Conservation (phyloP, 352 stramenopile genomes). For the Phytophthora fragariae region DNA sequence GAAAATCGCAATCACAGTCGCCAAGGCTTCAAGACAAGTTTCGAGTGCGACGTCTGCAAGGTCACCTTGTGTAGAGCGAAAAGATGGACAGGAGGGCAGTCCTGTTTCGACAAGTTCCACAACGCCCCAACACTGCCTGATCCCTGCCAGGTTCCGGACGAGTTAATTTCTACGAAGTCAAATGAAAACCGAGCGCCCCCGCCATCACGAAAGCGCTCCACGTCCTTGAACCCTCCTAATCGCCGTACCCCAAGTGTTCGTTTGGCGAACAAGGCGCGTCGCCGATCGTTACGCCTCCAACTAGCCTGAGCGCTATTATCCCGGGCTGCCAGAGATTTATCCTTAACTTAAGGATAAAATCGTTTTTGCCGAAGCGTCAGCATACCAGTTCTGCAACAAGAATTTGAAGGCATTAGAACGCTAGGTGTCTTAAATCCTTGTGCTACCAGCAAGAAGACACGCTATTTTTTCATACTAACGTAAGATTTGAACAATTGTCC, state of each 20-base stretch:
- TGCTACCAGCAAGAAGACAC: no score
- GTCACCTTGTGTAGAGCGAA: not conserved
- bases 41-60: not conserved
- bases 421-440: no score
- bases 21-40: not conserved
- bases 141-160: not conserved
- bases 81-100: not conserved
- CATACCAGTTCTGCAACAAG: no score
- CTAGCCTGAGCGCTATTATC: not conserved
- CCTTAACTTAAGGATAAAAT: slow-evolving; percentile 1
- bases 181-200: not conserved
- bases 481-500: no score
- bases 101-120: not conserved
- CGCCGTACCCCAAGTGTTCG: not conserved
- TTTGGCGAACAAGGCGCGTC: not conserved
- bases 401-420: no score
- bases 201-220: not conserved
- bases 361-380: no score
- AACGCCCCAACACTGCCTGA: not conserved
- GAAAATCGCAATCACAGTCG: not conserved
- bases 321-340: not conserved
- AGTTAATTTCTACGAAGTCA: not conserved
- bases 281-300: not conserved
- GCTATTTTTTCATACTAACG: no score
- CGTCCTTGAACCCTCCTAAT: not conserved